A percentile compares a stretch with the other conserved stretches of the same genome.
Conservation (phyloP, 2,329 filamentous ascomycete genomes). For the Aspergillus sp. region DNA sequence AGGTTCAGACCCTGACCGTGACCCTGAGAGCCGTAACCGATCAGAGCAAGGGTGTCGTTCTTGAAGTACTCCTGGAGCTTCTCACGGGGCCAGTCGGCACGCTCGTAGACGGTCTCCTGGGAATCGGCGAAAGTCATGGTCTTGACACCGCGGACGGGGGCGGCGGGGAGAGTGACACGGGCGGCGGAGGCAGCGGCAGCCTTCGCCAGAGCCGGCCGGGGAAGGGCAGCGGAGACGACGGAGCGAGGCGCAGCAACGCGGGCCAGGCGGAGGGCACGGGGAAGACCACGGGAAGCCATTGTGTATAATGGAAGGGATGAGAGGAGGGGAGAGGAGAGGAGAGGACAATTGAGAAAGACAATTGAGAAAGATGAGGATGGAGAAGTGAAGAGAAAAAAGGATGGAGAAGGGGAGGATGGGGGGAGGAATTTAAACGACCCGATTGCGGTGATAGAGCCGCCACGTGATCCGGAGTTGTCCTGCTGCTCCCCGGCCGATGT, state of each 20-base stretch:
- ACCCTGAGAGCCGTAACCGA: conserved; percentile 97
- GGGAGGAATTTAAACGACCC: conserved; percentile 1
- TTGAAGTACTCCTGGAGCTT: conserved; percentile 99
- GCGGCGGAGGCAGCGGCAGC: conserved; percentile 37
- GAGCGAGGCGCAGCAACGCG: conserved; percentile 56
- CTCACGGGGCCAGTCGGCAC: conserved; percentile 96
- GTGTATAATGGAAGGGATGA: conserved; percentile 20
- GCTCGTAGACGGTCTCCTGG: conserved; percentile 96
- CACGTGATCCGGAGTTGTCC: background rate
- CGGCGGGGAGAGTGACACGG: conserved; percentile 45
- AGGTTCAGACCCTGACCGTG: conserved; percentile 99
- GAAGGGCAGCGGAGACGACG: conserved; percentile 57
- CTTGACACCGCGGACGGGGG: conserved; percentile 75
- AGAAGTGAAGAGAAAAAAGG: background rate
- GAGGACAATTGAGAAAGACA: conserved; percentile 14
- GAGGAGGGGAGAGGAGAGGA: conserved; percentile 10
- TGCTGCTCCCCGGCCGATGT: conserved; percentile 6
- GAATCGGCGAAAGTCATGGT: conserved; percentile 97
- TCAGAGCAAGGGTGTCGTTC: conserved; percentile 97
- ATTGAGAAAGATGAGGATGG: background rate
- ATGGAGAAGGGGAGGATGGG: conserved; percentile 1
- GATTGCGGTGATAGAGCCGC: background rate
- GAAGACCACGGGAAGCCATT: conserved; percentile 50
- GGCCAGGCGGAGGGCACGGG: conserved; percentile 59
- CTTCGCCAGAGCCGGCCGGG: conserved; percentile 47